A percentile compares a stretch with the other conserved stretches of the same genome.
These are phyloP conservation scores for Clonostachys rosea DNA, from an alignment of 2,329 filamentous ascomycete species.

Conservation along the genomic window DNA sequence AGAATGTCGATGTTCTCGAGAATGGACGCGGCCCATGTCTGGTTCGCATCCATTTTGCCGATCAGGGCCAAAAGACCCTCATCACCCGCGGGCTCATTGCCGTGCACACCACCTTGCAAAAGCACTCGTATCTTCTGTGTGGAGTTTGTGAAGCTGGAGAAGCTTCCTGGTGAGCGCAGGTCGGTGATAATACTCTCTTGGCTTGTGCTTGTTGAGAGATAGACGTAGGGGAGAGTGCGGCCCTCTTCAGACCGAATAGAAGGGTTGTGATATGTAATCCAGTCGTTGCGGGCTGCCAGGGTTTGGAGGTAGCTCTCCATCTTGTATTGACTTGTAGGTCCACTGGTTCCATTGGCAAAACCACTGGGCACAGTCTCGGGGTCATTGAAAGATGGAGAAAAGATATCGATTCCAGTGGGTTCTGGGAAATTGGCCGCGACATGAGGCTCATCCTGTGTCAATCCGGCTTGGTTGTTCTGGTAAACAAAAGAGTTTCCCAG, in stretches of 20 bases:
- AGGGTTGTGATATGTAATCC: conserved; percentile 12
- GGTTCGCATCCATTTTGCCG: conserved; percentile 18
- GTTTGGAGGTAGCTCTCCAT: conserved; percentile 9
- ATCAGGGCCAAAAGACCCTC: conserved; percentile 18
- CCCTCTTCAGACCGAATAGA: conserved; percentile 13
- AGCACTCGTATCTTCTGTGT: conserved; percentile 18
- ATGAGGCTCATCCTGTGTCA: conserved; percentile 10
- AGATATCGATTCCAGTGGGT: conserved; percentile 10
- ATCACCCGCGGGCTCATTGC: conserved; percentile 22
- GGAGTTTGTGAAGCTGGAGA: conserved; percentile 4
- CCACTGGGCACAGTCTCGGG: conserved; percentile 11
- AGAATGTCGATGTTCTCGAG: conserved; percentile 18
- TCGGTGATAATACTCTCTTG: not conserved
- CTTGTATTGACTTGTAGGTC: conserved; percentile 13
- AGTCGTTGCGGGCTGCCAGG: conserved; percentile 11
- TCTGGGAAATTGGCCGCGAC: conserved; percentile 14
- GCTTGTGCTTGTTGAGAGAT: conserved; percentile 3
- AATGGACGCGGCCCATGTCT: conserved; percentile 16
- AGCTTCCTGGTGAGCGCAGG: not conserved
- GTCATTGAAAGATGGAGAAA: conserved; percentile 15
- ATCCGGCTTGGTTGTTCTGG: conserved; percentile 14
- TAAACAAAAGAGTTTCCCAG: conserved; percentile 6
- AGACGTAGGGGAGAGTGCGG: conserved; percentile 12
- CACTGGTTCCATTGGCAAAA: conserved; percentile 18
- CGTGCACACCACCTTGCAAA: conserved; percentile 15